Percentiles rank a stretch among this genome's conserved stretches.
Conservation (phyloP, 768 basidiomycete genomes). For the Psilocybe cyanescens region DNA sequence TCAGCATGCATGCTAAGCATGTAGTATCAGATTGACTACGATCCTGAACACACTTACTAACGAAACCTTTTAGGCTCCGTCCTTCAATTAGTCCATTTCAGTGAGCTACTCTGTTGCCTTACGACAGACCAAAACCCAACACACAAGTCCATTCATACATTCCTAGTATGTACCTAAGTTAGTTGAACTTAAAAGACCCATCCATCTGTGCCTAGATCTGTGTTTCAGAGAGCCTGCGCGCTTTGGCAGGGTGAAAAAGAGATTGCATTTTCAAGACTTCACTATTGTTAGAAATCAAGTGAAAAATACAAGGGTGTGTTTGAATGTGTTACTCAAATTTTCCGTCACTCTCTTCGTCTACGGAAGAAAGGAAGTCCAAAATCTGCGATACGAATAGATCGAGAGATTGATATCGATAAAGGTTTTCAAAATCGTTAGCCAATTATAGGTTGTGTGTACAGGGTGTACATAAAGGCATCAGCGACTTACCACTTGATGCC, state of each 20-base stretch:
- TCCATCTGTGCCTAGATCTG: neutral
- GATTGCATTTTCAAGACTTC: neutral
- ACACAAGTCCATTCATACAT: neutral
- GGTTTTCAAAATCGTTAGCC: constrained; percentile 3
- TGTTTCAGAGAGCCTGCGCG: neutral
- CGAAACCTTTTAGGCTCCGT: neutral
- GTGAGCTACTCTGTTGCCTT: neutral
- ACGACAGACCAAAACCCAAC: neutral
- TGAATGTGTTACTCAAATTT: constrained; percentile 8
- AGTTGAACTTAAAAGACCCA: neutral
- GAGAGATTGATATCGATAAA: constrained; percentile 1
- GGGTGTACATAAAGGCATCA: neutral
- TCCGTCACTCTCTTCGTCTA: constrained; percentile 54
- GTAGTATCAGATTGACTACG: neutral
- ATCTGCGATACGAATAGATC: constrained; percentile 44
- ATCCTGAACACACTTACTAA: neutral
- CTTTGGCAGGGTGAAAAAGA: neutral
- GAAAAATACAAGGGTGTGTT: constrained; percentile 6
- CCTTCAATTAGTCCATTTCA: neutral
- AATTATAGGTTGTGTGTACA: neutral
- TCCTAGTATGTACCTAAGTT: neutral
- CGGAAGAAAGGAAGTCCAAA: constrained; percentile 59
- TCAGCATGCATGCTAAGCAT: neutral
- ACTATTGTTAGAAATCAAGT: neutral
- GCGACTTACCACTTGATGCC: constrained; percentile 67